A percentile compares a stretch with the other conserved stretches of the same genome.
These are phyloP conservation scores for Podospora appendiculata DNA, from an alignment of 495 filamentous ascomycete genomes.

Conservation along the genomic window DNA sequence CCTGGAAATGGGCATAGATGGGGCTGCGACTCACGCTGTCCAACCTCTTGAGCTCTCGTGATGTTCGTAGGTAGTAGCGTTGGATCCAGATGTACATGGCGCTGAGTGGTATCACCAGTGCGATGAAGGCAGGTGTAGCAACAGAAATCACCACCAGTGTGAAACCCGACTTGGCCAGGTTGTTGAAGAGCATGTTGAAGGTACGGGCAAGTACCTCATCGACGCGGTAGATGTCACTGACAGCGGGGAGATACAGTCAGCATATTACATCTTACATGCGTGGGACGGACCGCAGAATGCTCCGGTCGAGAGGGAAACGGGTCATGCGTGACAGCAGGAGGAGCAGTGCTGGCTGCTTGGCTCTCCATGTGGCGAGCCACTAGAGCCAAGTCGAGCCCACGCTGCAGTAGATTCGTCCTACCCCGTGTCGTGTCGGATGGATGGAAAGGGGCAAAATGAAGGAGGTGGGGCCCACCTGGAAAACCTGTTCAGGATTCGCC, in stretches of 20 bases:
- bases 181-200: slow-evolving; percentile 92
- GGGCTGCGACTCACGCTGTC: slow-evolving; percentile 94
- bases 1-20: slow-evolving; percentile 98
- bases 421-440: neutral
- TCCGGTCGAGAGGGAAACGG: slow-evolving; percentile 2
- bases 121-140: slow-evolving; percentile 72
- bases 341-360: slow-evolving; percentile 6
- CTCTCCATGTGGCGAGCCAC: slow-evolving; percentile 10
- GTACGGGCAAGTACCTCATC: slow-evolving; percentile 91
- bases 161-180: slow-evolving; percentile 74
- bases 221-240: slow-evolving; percentile 87
- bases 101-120: slow-evolving; percentile 71
- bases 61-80: slow-evolving; percentile 93
- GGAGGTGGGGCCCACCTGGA: slow-evolving; percentile 54
- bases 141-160: slow-evolving; percentile 79
- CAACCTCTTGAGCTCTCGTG: slow-evolving; percentile 89
- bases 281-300: slow-evolving; percentile 1
- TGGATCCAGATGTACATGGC: slow-evolving; percentile 89
- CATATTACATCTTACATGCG: slow-evolving; percentile 4
- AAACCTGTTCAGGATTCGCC: slow-evolving; percentile 93
- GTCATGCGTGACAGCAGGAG: slow-evolving; percentile 8
- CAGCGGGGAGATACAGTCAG: slow-evolving; percentile 17
- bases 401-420: slow-evolving; percentile 10
- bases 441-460: neutral
- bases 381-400: slow-evolving; percentile 9